Evolutionary conservation across 1,284 basidiomycete genomes (phyloP).

Genomic region (Trametes polyzona): DNA sequence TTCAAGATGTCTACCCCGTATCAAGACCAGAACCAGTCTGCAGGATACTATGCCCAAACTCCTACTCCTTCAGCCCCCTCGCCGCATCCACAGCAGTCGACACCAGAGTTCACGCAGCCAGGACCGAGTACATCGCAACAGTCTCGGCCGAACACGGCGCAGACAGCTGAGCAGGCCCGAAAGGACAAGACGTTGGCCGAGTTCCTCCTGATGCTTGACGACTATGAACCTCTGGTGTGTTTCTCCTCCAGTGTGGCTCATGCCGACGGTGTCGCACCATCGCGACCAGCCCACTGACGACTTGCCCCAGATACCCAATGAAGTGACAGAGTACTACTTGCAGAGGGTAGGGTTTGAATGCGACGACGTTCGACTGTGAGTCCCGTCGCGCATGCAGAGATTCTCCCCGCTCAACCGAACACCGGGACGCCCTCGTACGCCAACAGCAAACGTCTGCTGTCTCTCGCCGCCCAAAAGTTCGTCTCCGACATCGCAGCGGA

Average conservation of each 20-base stretch:
- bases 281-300: neutral
- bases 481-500: constrained; percentile 97
- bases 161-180: constrained; percentile 80
- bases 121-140: constrained; percentile 29
- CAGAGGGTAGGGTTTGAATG: constrained; percentile 97
- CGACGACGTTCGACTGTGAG: constrained; percentile 89
- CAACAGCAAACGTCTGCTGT: constrained; percentile 87
- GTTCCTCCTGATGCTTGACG: constrained; percentile 95
- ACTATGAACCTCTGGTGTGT: constrained; percentile 92
- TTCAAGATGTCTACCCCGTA: constrained; percentile 31
- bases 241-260: neutral
- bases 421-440: neutral
- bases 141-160: constrained; percentile 56
- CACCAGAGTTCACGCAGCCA: constrained; percentile 32
- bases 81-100: constrained; percentile 25
- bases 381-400: constrained; percentile 21
- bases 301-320: constrained; percentile 86
- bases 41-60: constrained; percentile 28
- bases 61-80: constrained; percentile 24
- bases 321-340: constrained; percentile 98
- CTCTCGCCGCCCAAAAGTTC: constrained; percentile 97
- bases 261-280: too few relatives aligned
- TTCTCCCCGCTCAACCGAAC: constrained; percentile 7
- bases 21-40: constrained; percentile 24
- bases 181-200: constrained; percentile 92